A percentile compares a stretch with the other conserved stretches of the same genome.
phyloP scores from a whole-genome alignment of 768 basidiomycete genomes.

The Mycena sanguinolenta region DNA sequence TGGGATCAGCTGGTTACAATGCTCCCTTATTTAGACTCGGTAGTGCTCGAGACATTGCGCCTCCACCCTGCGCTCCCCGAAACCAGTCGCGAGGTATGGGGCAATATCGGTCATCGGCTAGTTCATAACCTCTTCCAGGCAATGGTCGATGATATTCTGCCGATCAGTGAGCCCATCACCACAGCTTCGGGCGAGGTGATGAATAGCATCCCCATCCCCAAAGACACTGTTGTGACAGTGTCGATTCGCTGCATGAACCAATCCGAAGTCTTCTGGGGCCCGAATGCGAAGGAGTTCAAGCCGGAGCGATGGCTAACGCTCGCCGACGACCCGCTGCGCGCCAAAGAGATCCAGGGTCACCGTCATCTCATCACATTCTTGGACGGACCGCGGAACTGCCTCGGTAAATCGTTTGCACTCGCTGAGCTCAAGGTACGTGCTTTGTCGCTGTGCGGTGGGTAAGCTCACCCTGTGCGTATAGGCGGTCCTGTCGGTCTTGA shows the following conservation, averaged over 20 bases:
- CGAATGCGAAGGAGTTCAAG: constrained; percentile 41
- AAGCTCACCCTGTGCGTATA: not conserved
- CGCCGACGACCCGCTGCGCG: constrained; percentile 16
- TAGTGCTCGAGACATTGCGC: constrained; percentile 29
- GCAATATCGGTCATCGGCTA: not conserved
- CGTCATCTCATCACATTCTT: constrained; percentile 45
- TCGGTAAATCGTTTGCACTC: constrained; percentile 46
- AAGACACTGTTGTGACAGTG: constrained; percentile 33
- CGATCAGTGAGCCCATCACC: constrained; percentile 23
- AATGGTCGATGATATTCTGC: constrained; percentile 27
- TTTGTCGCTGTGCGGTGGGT: not conserved
- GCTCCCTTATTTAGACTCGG: constrained; percentile 35
- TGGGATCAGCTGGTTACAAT: constrained; percentile 25
- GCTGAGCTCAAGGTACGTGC: constrained; percentile 43
- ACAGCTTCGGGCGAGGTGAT: constrained; percentile 24
- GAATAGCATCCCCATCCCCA: constrained; percentile 25
- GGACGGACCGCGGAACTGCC: constrained; percentile 46
- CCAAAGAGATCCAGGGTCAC: constrained; percentile 42
- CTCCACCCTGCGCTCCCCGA: constrained; percentile 26
- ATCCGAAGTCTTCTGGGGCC: constrained; percentile 44
- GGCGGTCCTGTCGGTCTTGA: constrained; percentile 11
- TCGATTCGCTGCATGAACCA: constrained; percentile 39
- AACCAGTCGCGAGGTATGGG: not conserved
- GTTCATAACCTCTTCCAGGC: not conserved
- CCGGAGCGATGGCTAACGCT: constrained; percentile 41